phyloP scores from a whole-genome alignment of 2,329 filamentous ascomycete species.

The Hysterium pulicare region DNA sequence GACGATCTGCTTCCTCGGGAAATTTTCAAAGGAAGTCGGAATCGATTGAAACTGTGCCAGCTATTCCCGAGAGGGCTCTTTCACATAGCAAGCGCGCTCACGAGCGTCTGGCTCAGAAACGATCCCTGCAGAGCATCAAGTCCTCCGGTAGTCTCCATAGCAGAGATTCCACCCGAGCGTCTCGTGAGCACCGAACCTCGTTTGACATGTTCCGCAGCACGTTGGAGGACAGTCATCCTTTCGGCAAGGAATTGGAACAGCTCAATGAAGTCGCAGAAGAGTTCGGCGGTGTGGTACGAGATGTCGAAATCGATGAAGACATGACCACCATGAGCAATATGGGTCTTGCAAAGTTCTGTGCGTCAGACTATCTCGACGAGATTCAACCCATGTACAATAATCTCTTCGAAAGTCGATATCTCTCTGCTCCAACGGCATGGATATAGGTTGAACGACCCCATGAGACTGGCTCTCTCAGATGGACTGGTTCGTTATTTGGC shows the following conservation, averaged over 20 bases:
- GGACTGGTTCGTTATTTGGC: neutral
- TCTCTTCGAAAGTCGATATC: slow-evolving; percentile 18
- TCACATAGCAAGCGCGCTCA: slow-evolving; percentile 88
- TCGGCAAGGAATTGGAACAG: slow-evolving; percentile 84
- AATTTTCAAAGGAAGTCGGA: slow-evolving; percentile 28
- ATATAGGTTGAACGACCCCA: slow-evolving; percentile 25
- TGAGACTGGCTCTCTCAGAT: slow-evolving; percentile 1
- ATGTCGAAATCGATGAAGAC: slow-evolving; percentile 69
- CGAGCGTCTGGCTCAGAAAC: slow-evolving; percentile 68
- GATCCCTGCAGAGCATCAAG: slow-evolving; percentile 52
- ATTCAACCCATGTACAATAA: slow-evolving; percentile 60
- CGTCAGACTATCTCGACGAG: slow-evolving; percentile 80
- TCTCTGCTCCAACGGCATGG: slow-evolving; percentile 26
- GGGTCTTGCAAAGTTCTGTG: slow-evolving; percentile 70
- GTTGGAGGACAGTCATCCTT: slow-evolving; percentile 59
- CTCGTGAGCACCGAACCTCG: slow-evolving; percentile 53
- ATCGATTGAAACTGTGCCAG: slow-evolving; percentile 44
- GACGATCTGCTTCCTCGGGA: slow-evolving; percentile 38
- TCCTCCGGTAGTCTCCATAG: slow-evolving; percentile 39
- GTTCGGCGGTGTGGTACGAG: slow-evolving; percentile 59
- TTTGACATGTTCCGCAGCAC: slow-evolving; percentile 41
- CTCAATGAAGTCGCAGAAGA: slow-evolving; percentile 93
- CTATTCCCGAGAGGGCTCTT: slow-evolving; percentile 72
- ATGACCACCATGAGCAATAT: slow-evolving; percentile 64
- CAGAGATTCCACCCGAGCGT: slow-evolving; percentile 52